Evolutionary conservation across 148 eudicot species (phyloP).

Genomic region (Spergularia bocconei): DNA sequence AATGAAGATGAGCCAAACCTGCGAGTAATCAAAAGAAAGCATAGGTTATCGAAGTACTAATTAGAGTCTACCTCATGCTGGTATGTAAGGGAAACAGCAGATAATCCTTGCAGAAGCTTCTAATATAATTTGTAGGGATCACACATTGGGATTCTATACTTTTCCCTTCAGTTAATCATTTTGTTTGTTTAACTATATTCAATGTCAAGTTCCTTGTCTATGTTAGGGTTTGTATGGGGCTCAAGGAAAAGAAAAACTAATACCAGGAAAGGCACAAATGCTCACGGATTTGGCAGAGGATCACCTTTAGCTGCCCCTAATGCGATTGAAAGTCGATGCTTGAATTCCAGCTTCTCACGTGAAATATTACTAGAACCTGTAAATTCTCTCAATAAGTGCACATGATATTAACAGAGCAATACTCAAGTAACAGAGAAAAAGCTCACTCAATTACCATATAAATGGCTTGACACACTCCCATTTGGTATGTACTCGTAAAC

Average conservation of each 20-base stretch:
- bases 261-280: slow-evolving; percentile 92
- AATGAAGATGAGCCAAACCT: slow-evolving; percentile 95
- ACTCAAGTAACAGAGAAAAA: not conserved
- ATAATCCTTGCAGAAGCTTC: slow-evolving; percentile 18
- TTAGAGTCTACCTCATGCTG: not conserved
- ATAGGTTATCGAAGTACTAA: slow-evolving; percentile 13
- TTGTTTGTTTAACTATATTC: not conserved
- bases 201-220: not conserved
- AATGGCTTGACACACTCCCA: slow-evolving; percentile 94
- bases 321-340: slow-evolving; percentile 95
- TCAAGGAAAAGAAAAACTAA: slow-evolving; percentile 57
- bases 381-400: slow-evolving; percentile 17
- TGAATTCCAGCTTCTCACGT: slow-evolving; percentile 89
- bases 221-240: slow-evolving; percentile 17
- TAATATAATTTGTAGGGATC: slow-evolving; percentile 13
- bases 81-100: not conserved
- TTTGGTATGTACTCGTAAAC: slow-evolving; percentile 94
- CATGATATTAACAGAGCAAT: not conserved
- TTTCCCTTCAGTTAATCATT: not conserved
- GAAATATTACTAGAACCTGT: slow-evolving; percentile 75
- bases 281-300: slow-evolving; percentile 99
- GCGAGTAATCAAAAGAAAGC: slow-evolving; percentile 28
- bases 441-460: slow-evolving; percentile 59
- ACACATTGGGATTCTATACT: too few species aligned
- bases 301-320: slow-evolving; percentile 99